phyloP scores from a whole-genome alignment of 805 yeast genomes.

The Saturnispora sanitii region DNA sequence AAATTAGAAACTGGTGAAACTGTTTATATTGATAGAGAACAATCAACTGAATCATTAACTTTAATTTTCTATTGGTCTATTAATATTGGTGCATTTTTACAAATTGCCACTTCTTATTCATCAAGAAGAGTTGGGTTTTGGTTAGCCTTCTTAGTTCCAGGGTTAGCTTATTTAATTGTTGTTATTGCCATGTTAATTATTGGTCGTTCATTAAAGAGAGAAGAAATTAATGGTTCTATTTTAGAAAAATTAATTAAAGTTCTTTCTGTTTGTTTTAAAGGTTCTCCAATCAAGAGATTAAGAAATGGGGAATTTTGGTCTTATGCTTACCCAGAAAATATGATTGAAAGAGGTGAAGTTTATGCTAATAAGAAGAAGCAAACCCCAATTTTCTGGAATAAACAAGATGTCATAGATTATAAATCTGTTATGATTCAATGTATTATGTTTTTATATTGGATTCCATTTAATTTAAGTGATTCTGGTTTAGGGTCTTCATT shows the following conservation, averaged over 20 bases:
- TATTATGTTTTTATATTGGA: constrained; percentile 35
- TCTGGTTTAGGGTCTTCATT: constrained; percentile 39
- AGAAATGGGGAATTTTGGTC: constrained; percentile 38
- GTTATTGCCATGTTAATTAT: constrained; percentile 35
- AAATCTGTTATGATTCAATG: constrained; percentile 36
- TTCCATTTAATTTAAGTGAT: constrained; percentile 32
- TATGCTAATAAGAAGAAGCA: constrained; percentile 23
- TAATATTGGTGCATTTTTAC: constrained; percentile 45
- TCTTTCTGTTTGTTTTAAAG: constrained; percentile 33
- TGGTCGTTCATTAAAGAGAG: constrained; percentile 26
- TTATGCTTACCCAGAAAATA: constrained; percentile 36
- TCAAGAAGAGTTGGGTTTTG: constrained; percentile 45
- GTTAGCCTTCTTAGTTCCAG: constrained; percentile 47
- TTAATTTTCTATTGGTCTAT: constrained; percentile 46
- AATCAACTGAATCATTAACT: constrained; percentile 31
- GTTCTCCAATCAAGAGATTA: constrained; percentile 34
- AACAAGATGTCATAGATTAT: constrained; percentile 40
- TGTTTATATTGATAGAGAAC: constrained; percentile 45
- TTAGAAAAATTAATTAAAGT: constrained; percentile 36
- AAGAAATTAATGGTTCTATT: constrained; percentile 37
- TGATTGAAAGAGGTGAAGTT: constrained; percentile 35
- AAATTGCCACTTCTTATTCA: constrained; percentile 41
- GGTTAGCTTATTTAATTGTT: constrained; percentile 45
- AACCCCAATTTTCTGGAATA: constrained; percentile 29
- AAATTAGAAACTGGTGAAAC: constrained; percentile 53